Base-by-base conservation (phyloP, 2,329 filamentous ascomycete genomes). In the Hymenoscyphus repandus region DNA sequence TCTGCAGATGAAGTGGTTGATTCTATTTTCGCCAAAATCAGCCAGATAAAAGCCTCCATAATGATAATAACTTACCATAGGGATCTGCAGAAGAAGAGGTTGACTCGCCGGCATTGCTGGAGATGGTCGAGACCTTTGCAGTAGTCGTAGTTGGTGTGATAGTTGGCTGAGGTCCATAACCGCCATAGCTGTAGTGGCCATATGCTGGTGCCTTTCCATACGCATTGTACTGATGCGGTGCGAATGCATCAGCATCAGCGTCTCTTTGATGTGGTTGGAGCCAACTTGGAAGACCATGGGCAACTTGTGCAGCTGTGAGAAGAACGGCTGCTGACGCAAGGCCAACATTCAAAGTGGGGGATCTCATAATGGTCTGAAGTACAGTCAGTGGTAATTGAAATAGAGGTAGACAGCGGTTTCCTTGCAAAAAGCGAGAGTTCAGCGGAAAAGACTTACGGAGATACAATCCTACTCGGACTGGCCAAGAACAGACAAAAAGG, bases 131-230 rank as follows among this genome's bases (percentile, higher is more conserved):
- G 44, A 33, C 13, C 9, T 18, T 18, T 37, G n/a, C 10, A 31
- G 46, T 33, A 18, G 38, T 42, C 6, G 20, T 13, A 9, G 37
- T 49, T 18, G 45, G 50, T 13, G 50, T 37, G 27, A 58, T 36
- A 17, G 61, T 64, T 27, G 63, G 62, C 31, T 52, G 52, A 45
- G 63, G 63, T 20, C 63, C 63, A 50, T 59, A 56, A 11, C 58
- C 59, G 33, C 50, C 52, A 45, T 59, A 61, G 7, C 54, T 57
- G 49, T 65, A 65, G n/a, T 49, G 51, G 9, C 55, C 60, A 45
- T 57, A 54, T 10, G 36, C 36, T 15, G 50, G 50, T 42, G 38
- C 43, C 7, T 31, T 37, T 10, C 54, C 54, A 50, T 64, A 64
- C 13, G 58, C 57, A 18, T 38, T 54, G 43, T 65, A 65, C 22